Conservation (phyloP, 768 basidiomycete species). For the Gloeopeniophorella convolvens region DNA sequence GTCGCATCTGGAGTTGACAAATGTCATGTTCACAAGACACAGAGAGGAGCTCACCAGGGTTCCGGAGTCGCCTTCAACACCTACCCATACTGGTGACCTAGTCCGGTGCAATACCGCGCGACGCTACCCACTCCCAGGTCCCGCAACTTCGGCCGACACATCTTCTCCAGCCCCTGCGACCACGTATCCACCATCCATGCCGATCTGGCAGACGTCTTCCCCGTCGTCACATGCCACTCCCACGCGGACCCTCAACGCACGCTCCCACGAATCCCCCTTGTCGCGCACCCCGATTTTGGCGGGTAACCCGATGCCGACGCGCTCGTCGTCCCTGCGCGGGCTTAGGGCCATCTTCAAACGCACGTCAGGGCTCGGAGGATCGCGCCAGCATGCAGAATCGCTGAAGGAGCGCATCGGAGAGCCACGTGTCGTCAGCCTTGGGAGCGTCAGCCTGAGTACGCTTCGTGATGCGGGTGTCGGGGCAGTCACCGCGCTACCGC, state of each 20-base stretch:
- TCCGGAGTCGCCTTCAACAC: neutral
- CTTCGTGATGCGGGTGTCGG: slow-evolving; percentile 2
- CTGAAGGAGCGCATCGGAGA: slow-evolving; percentile 11
- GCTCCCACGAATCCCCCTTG: neutral
- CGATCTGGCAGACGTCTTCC: neutral
- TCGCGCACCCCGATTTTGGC: neutral
- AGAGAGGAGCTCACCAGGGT: neutral
- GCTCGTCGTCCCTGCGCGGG: slow-evolving; percentile 7
- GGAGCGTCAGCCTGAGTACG: slow-evolving; percentile 8
- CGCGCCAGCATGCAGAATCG: slow-evolving; percentile 11
- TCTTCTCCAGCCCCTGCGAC: neutral
- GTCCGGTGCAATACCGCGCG: neutral
- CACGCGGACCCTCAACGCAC: no score
- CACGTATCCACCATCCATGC: neutral
- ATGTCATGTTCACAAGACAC: neutral
- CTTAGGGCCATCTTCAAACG: slow-evolving; percentile 15
- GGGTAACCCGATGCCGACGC: neutral
- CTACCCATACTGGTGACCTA: neutral
- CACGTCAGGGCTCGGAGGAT: neutral
- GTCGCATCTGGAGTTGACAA: neutral
- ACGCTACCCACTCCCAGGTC: neutral
- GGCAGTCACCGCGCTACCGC: neutral
- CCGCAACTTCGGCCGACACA: neutral
- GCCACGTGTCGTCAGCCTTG: slow-evolving; percentile 11
- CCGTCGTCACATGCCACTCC: neutral